Conservation (phyloP, 495 filamentous ascomycete species). For the Podospora pseudopauciseta region DNA sequence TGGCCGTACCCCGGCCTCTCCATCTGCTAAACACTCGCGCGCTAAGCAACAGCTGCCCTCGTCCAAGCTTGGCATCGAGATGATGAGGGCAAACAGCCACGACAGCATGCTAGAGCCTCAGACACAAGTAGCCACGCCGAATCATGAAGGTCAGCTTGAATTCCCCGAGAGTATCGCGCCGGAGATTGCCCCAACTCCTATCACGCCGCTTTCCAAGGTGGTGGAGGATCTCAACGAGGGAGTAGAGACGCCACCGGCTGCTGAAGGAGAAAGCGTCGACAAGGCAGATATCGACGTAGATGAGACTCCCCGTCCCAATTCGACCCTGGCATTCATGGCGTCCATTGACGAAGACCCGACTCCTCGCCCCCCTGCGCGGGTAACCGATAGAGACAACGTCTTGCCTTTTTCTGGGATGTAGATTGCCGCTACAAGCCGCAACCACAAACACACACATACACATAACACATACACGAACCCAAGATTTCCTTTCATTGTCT, state of each 20-base stretch:
- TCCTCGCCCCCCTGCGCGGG: slow-evolving; percentile 25
- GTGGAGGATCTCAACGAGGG: neutral
- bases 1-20: slow-evolving; percentile 45
- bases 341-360: slow-evolving; percentile 32
- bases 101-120: slow-evolving; percentile 61
- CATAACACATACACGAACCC: slow-evolving; percentile 3
- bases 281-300: slow-evolving; percentile 19
- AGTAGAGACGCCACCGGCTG: neutral
- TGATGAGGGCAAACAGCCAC: slow-evolving; percentile 92
- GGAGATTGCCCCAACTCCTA: slow-evolving; percentile 10
- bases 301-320: slow-evolving; percentile 31
- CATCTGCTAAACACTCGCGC: slow-evolving; percentile 37
- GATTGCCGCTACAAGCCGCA: neutral
- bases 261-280: neutral
- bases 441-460: neutral
- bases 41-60: slow-evolving; percentile 45
- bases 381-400: slow-evolving; percentile 17
- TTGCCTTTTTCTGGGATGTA: slow-evolving; percentile 27
- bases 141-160: slow-evolving; percentile 28
- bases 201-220: slow-evolving; percentile 15
- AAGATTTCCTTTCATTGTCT: slow-evolving; percentile 7
- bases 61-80: slow-evolving; percentile 86
- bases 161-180: slow-evolving; percentile 10
- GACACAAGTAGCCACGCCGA: slow-evolving; percentile 42
- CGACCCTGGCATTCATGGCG: slow-evolving; percentile 10